These are phyloP conservation scores for Massariosphaeria phaeospora DNA, from an alignment of 495 filamentous ascomycete species.

Conservation along the genomic window DNA sequence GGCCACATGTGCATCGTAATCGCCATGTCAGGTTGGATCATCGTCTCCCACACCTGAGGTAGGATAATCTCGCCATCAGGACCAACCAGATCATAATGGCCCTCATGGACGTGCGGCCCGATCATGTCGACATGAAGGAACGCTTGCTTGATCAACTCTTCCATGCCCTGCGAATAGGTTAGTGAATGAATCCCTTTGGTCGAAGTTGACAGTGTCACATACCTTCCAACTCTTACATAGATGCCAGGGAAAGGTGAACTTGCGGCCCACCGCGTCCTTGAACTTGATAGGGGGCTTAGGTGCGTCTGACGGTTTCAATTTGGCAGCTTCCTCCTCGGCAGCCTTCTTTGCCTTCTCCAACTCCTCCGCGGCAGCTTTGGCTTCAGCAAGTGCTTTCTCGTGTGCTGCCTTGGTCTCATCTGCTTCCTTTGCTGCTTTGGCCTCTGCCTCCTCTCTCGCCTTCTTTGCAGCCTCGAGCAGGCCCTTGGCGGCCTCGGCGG, in stretches of 20 bases:
- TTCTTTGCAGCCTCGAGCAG: constrained; percentile 31
- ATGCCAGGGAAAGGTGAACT: constrained; percentile 80
- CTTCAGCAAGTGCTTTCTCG: constrained; percentile 37
- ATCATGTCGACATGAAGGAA: constrained; percentile 81
- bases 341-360: constrained; percentile 48
- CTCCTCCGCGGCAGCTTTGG: constrained; percentile 44
- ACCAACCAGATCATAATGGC: constrained; percentile 78
- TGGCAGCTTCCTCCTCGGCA: constrained; percentile 49
- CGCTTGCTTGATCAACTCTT: constrained; percentile 73
- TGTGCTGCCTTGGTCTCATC: constrained; percentile 38
- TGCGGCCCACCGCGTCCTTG: constrained; percentile 79
- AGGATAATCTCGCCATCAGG: constrained; percentile 85
- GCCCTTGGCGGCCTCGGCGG: constrained; percentile 40
- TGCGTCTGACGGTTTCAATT: constrained; percentile 44
- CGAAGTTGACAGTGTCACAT: constrained; percentile 4
- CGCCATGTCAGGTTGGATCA: constrained; percentile 79
- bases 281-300: constrained; percentile 64
- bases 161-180: constrained; percentile 46
- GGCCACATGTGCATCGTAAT: constrained; percentile 99
- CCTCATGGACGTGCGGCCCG: constrained; percentile 74
- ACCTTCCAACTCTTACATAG: constrained; percentile 73
- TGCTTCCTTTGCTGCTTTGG: constrained; percentile 45
- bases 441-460: constrained; percentile 41
- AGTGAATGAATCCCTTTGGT: neutral
- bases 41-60: constrained; percentile 79